phyloP scores from a whole-genome alignment of 345 rosid genomes.

The Eucalyptus pauciflora region DNA sequence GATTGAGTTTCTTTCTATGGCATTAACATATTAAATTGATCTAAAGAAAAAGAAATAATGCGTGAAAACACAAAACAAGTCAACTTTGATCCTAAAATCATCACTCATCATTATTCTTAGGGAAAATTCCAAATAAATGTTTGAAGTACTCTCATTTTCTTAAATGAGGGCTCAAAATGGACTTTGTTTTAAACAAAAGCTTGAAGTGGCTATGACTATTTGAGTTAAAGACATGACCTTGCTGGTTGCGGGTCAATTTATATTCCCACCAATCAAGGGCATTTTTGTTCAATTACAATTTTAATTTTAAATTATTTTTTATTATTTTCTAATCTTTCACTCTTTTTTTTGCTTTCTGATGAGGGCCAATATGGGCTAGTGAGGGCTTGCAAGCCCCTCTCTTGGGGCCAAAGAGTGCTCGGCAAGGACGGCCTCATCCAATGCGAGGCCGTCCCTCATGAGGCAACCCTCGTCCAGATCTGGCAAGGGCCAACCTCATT shows the following conservation, averaged over 20 bases:
- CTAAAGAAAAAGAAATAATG: not conserved
- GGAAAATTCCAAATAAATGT: rapidly evolving
- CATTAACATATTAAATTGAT: not conserved
- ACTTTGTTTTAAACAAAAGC: rapidly evolving
- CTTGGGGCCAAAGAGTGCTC: rapidly evolving
- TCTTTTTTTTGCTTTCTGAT: rapidly evolving
- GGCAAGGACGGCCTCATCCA: too few relatives aligned
- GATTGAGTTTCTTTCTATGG: not conserved
- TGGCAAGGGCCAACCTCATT: too few relatives aligned
- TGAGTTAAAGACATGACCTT: too few relatives aligned
- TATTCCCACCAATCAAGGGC: too few relatives aligned
- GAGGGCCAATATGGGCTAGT: too few relatives aligned
- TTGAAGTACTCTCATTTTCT: rapidly evolving
- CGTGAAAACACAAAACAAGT: not conserved
- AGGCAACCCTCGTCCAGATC: too few relatives aligned
- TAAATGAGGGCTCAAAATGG: too few relatives aligned
- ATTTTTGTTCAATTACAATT: too few relatives aligned
- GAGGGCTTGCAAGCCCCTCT: too few relatives aligned
- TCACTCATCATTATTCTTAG: not conserved
- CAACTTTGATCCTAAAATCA: not conserved
- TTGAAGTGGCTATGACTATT: rapidly evolving
- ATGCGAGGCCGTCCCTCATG: too few relatives aligned
- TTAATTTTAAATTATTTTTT: too few relatives aligned
- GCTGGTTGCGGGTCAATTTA: rapidly evolving
- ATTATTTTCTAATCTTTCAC: too few relatives aligned